Evolutionary conservation across 108 stramenopile species (phyloP).

Genomic region (Stephanodiscus minutulus): DNA sequence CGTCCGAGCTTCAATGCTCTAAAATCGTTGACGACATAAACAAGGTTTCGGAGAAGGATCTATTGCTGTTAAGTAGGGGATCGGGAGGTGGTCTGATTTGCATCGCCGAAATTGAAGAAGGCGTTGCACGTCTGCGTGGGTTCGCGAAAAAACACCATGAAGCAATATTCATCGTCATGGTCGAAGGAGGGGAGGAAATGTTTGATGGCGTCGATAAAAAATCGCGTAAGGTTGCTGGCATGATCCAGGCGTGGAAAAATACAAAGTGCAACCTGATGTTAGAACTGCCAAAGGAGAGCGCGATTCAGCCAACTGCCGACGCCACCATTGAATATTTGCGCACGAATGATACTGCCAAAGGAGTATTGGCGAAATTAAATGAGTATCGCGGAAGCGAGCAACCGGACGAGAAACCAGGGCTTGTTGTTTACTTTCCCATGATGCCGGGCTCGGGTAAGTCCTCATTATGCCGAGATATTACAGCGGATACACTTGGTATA

Average conservation of each 20-base stretch:
- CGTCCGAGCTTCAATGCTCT: constrained; percentile 35
- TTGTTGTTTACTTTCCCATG: constrained; percentile 76
- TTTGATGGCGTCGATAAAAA: constrained; percentile 25
- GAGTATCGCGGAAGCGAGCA: neutral
- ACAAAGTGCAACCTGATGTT: constrained; percentile 32
- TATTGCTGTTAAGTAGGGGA: constrained; percentile 5
- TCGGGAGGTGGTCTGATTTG: constrained; percentile 33
- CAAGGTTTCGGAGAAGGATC: constrained; percentile 16
- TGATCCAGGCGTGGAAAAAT: constrained; percentile 45
- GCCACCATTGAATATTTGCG: constrained; percentile 13
- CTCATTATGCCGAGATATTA: constrained; percentile 42
- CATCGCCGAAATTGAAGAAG: constrained; percentile 26
- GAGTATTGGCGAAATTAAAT: constrained; percentile 21
- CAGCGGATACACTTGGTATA: constrained; percentile 3
- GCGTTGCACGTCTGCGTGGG: constrained; percentile 4
- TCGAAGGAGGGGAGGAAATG: constrained; percentile 33
- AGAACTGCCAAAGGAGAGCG: constrained; percentile 28
- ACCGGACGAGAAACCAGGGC: constrained; percentile 42
- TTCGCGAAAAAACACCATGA: constrained; percentile 25
- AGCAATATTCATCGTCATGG: constrained; percentile 40
- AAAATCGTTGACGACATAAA: constrained; percentile 13
- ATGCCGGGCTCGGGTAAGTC: constrained; percentile 91
- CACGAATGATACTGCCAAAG: neutral
- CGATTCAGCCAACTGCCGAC: neutral
- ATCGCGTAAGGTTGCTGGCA: constrained; percentile 17